Base-by-base conservation (phyloP, 2,329 filamentous ascomycete genomes). In the Parastagonospora nodorum region DNA sequence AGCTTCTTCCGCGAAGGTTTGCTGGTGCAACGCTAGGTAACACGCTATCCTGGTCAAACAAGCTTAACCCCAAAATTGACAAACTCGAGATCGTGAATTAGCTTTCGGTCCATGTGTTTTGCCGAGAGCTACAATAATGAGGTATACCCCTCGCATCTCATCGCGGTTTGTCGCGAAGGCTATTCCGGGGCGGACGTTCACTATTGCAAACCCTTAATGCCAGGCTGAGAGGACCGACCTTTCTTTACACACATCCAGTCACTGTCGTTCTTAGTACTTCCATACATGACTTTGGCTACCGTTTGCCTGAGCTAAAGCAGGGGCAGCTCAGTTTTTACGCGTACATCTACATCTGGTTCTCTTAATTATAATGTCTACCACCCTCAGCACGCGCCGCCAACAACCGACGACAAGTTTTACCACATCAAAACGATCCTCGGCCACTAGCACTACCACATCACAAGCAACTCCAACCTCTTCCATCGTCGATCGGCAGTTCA, bases 321-420 rank as follows among this genome's bases (percentile, higher is more conserved):
- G 27, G 15, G 42, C 12, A 29, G 37, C 31, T 42, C 27, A 37
- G 11, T 32, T n/a, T 30, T 45, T 45, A 12, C 32, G 14, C n/a
- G 19, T 35, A 27, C 28, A 32, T 37, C n/a, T 15, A 15, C 15
- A 36, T n/a, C 36, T 29, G 15, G 14, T n/a, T n/a, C 46, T 45
- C 48, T 48, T 63, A 66, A 64, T 65, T 35, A 62, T 66, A 66
- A 66, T 66, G 63, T 64, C 63, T 64, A 62, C 58, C 60, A 50
- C 55, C 45, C 30, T 55, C 40, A 36, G 19, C 5, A 24, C 19
- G 19, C 19, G 19, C 19, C 19, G 19, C 19, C 32, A 8, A 33
- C 42, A 42, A 36, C 49, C n/a, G 19, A 39, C 16, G 15, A n/a
- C 10, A 16, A 19, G 15, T 39, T n/a, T 8, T 11, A 60, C 46